These are phyloP conservation scores for Cardamine resedifolia DNA, from an alignment of 345 rosid species.

Conservation along the genomic window DNA sequence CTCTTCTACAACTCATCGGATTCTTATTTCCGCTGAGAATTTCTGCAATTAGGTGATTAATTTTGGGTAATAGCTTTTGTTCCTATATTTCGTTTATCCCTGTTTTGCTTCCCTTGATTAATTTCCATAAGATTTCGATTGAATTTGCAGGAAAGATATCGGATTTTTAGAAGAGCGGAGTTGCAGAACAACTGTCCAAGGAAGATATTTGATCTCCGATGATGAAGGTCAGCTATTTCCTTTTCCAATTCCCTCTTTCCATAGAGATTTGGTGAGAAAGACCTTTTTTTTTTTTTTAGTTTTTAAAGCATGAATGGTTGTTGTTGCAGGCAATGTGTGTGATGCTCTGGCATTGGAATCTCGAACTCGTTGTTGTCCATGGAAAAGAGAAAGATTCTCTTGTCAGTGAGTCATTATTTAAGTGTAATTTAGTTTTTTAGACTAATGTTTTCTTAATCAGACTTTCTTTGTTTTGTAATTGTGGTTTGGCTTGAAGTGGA, in stretches of 20 bases:
- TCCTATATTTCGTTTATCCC: background rate
- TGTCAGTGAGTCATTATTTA: conserved; percentile 73
- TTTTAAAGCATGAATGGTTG: background rate
- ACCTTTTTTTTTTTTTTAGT: background rate
- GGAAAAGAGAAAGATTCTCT: conserved; percentile 80
- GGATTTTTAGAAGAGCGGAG: conserved; percentile 49
- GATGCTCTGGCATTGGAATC: conserved; percentile 79
- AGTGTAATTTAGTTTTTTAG: background rate
- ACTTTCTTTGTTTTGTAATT: conserved; percentile 18
- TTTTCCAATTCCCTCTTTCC: background rate
- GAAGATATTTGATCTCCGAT: conserved; percentile 81
- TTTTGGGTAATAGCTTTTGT: background rate
- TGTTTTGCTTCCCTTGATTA: conserved; percentile 6
- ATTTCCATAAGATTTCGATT: background rate
- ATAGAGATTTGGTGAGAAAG: background rate
- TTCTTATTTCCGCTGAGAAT: conserved; percentile 34
- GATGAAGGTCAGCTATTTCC: conserved; percentile 55
- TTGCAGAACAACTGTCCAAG: conserved; percentile 84
- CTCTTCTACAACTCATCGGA: conserved; percentile 40
- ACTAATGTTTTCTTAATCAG: conserved; percentile 9
- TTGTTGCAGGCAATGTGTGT: conserved; percentile 71
- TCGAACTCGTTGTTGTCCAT: conserved; percentile 74
- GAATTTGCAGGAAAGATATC: conserved; percentile 55
- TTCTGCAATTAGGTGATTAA: conserved; percentile 55
- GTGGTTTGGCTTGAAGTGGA: conserved; percentile 50